Percentiles rank a stretch among this genome's conserved stretches.
Evolutionary conservation across 352 stramenopile species (phyloP).

Genomic region (Phytophthora fragariaefolia): DNA sequence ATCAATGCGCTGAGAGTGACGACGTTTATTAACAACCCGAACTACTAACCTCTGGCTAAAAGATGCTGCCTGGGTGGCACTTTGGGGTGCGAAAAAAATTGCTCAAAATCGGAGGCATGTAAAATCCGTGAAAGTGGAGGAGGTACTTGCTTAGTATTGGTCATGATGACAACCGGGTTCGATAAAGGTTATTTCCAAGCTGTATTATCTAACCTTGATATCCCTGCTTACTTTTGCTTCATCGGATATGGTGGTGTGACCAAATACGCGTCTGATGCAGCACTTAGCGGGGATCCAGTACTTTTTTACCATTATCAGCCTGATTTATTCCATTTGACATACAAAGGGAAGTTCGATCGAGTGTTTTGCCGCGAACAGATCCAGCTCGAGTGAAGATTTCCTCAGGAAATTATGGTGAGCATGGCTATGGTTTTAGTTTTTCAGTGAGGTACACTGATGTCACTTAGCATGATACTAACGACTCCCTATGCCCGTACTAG

Average conservation of each 20-base stretch:
- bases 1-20: slow-evolving; percentile 39
- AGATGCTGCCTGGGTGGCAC: slow-evolving; percentile 38
- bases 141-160: slow-evolving; percentile 53
- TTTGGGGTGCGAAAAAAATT: slow-evolving; percentile 57
- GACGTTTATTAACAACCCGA: slow-evolving; percentile 34
- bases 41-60: slow-evolving; percentile 40
- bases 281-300: slow-evolving; percentile 30
- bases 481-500: too few relatives aligned
- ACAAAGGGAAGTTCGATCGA: slow-evolving; percentile 50
- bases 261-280: slow-evolving; percentile 42
- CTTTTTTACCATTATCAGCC: slow-evolving; percentile 68
- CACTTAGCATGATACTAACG: too few relatives aligned
- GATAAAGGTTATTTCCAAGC: slow-evolving; percentile 58
- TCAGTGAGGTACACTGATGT: too few relatives aligned
- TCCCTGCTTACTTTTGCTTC: slow-evolving; percentile 76
- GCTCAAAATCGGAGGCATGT: slow-evolving; percentile 51
- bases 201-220: slow-evolving; percentile 48
- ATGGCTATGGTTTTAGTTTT: slow-evolving; percentile 59
- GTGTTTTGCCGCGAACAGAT: slow-evolving; percentile 45
- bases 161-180: slow-evolving; percentile 53
- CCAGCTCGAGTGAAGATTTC: slow-evolving; percentile 40
- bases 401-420: slow-evolving; percentile 53
- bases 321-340: slow-evolving; percentile 48
- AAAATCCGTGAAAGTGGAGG: slow-evolving; percentile 37
- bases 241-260: slow-evolving; percentile 48